Evolutionary conservation across 1,139 yeast genomes (phyloP).

Genomic region (Geotrichum carabidarum): DNA sequence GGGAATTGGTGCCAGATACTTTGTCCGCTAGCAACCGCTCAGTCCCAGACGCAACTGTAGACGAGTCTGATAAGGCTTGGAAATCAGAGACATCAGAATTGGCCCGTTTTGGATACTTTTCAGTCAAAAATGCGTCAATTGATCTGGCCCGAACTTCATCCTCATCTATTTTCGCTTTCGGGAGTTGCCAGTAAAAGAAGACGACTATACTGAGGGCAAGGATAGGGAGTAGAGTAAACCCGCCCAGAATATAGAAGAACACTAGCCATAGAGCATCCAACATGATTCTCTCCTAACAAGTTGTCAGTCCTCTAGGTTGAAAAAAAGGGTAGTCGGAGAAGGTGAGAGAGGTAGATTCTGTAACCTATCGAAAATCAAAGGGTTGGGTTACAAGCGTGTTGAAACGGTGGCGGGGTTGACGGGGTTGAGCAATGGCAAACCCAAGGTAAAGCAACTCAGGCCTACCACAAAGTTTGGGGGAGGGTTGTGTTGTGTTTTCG

Average conservation of each 20-base stretch:
- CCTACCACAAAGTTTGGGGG: too few relatives aligned
- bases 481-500: too few relatives aligned
- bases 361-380: too few relatives aligned
- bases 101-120: neutral
- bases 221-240: slow-evolving; percentile 69
- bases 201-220: slow-evolving; percentile 39
- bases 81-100: neutral
- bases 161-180: slow-evolving; percentile 22
- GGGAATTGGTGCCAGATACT: slow-evolving; percentile 7
- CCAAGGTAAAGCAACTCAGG: too few relatives aligned
- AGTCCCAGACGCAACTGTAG: neutral
- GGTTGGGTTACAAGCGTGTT: too few relatives aligned
- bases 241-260: slow-evolving; percentile 60
- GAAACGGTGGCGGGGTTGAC: too few relatives aligned
- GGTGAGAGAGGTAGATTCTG: too few relatives aligned
- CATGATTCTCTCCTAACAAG: neutral
- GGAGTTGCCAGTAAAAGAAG: slow-evolving; percentile 37
- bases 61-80: neutral
- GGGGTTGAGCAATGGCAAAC: too few relatives aligned
- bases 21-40: neutral
- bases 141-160: neutral
- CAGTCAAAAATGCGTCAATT: neutral
- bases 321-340: too few relatives aligned
- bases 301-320: too few relatives aligned
- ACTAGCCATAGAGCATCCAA: slow-evolving; percentile 27